Evolutionary conservation across 169 alveolate species (phyloP), one percentile per base, ranked within the genome.

Genomic region (Cryptosporidium felis): DNA sequence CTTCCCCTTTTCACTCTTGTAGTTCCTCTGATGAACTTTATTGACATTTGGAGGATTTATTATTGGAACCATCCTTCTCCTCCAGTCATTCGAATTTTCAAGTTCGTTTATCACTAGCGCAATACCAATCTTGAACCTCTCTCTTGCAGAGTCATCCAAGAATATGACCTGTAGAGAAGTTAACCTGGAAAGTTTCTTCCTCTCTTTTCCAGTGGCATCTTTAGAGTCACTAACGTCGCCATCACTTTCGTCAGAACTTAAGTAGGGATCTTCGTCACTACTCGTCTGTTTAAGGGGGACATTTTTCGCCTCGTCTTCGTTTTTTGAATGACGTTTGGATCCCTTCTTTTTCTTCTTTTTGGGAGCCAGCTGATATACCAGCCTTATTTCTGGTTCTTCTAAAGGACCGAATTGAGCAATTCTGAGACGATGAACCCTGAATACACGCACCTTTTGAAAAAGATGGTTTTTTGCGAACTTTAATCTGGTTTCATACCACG

Each of bases 121-220:
- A 32, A 74, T 53, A 5, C 85, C 85, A 26, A 74, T 28, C 61
- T 74, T 74, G 18, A 74, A 49, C 34, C 85, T 74, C 41, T 74
- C 85, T 49, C 85, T 74, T 36, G 85, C 65, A 9, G 85, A 74
- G 59, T 74, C 85, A 36, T 74, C 85, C 9, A 74, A 32, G 41
- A 74, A 74, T 26, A 74, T 53, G 21, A 74, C 4, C 16, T 74
- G 74, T 14, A 74, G 53, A 32, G 74, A 74, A 14, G 85, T 53
- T 53, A 74, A 34, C 30, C 67, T 74, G 5, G 67, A 32, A 58
- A 74, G 44, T 10, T 74, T 21, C 18, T 65, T 65, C 49, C 81
- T 65, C 49, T 65, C 81, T 65, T 26, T 45, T 36, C 49, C 30
- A 2, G 60, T 45, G 2, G 59, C 61, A 34, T 65, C 61, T 8